Base-by-base conservation (phyloP, 345 rosid species). In the Syzygium grande region DNA sequence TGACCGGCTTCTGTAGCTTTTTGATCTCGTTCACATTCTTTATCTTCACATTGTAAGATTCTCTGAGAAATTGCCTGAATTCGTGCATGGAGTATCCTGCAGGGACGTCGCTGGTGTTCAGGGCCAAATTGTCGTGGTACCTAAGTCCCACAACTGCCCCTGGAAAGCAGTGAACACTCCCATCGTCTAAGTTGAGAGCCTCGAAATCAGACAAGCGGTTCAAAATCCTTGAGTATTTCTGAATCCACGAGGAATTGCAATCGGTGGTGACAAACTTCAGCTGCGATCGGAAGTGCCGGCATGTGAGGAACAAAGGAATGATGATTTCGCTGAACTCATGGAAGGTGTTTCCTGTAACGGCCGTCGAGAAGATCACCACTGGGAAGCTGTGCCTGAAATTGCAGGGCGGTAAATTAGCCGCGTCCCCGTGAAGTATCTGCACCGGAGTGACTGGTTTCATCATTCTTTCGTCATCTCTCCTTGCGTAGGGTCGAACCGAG, bases 221-320 rank as follows among this genome's bases (percentile, higher is more conserved):
- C 6, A 92, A 56, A 51, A 89, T 41, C 61, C 84, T 84, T 11
- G 59, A 87, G 91, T 89, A 93, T 55, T 89, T 93, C 10, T 61
- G 68, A 34, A 91, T 91, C 94, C 92, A 92, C 88, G 91, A 87
- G 7, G 87, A 68, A 43, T 87, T 79, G 79, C 84, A 88, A 53
- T 94, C 90, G 14, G 91, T 88, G 87, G 89, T 88, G 58, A 94
- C 78, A 29, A 94, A 91, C 58, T 88, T 88, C 3, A 94, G 68
- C 4, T 87, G 85, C 1, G 91, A 89, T 68, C 13, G 53, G 51
- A 92, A 93, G 61, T 89, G 92, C 53, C 85, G 90, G 49, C 86
- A 73, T 3, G 95, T 93, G 87, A 92, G 86, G 92, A 91, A 93
- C n/a, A 91, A 80, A 12, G 95, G 94, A 61, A 94, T 87, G 25